Conservation (phyloP, 768 basidiomycete species). For the Chalciporus pseudorubinellus region DNA sequence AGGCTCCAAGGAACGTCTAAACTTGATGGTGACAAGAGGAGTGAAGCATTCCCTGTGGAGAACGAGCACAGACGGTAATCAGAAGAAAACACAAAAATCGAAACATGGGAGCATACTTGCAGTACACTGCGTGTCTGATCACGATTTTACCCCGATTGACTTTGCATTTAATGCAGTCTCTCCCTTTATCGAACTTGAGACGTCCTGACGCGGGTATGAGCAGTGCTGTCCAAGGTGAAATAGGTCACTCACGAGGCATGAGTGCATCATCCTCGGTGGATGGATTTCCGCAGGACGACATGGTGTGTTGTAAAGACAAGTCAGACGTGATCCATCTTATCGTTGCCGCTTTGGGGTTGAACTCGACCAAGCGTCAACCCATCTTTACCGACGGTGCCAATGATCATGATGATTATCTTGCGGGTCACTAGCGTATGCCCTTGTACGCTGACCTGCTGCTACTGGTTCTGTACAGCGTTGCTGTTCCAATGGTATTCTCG, state of each 20-base stretch:
- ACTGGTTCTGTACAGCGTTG: too few species aligned
- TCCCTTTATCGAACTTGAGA: slow-evolving; percentile 64
- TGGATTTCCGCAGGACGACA: slow-evolving; percentile 64
- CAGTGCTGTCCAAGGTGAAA: neutral
- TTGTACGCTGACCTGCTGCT: too few species aligned
- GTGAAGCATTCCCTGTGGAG: slow-evolving; percentile 60
- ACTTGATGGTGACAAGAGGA: slow-evolving; percentile 58
- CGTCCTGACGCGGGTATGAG: slow-evolving; percentile 43
- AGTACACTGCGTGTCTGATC: slow-evolving; percentile 78
- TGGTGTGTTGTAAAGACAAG: slow-evolving; percentile 1
- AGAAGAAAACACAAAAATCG: slow-evolving; percentile 7
- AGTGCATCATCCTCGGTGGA: slow-evolving; percentile 54
- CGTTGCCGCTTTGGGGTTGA: slow-evolving; percentile 6
- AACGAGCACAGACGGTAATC: neutral
- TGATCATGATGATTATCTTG: too few species aligned
- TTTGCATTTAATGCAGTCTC: slow-evolving; percentile 74
- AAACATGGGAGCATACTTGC: slow-evolving; percentile 54
- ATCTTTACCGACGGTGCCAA: too few species aligned
- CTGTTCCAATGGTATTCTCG: too few species aligned
- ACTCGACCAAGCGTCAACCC: too few species aligned
- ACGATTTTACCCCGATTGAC: slow-evolving; percentile 61
- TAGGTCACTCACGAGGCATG: slow-evolving; percentile 58
- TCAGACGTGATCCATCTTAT: slow-evolving; percentile 4
- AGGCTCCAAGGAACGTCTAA: slow-evolving; percentile 64
- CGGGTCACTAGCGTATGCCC: too few species aligned